Conservation (phyloP, 305 asterid species). For the Fraxinus ornus region DNA sequence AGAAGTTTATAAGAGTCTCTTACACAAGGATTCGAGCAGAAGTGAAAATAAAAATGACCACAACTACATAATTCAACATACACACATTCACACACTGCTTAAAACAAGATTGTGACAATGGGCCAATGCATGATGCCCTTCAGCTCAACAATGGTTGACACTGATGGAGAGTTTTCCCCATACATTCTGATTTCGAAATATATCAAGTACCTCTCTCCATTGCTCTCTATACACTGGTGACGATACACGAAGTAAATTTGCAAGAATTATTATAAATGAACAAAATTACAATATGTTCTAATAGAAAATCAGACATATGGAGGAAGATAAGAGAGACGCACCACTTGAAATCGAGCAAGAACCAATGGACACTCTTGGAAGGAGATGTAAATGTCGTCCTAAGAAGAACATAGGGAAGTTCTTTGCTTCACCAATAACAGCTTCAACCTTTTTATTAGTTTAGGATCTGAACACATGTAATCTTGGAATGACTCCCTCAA, state of each 20-base stretch:
- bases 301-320: background rate
- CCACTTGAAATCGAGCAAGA: background rate
- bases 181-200: background rate
- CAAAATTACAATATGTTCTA: background rate
- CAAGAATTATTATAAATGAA: background rate
- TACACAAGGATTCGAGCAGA: background rate
- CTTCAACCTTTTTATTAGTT: slow-evolving; percentile 64
- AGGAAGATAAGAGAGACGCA: background rate
- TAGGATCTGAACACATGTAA: slow-evolving; percentile 70
- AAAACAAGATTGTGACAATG: slow-evolving; percentile 2
- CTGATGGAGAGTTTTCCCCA: background rate
- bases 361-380: background rate
- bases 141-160: background rate
- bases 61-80: background rate
- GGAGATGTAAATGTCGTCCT: slow-evolving; percentile 21
- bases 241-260: background rate
- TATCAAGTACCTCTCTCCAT: background rate
- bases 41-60: background rate
- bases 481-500: slow-evolving; percentile 72
- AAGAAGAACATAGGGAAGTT: slow-evolving; percentile 63
- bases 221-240: slow-evolving; percentile 2
- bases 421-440: slow-evolving; percentile 70
- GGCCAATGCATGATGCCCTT: background rate
- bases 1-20: background rate
- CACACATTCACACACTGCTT: background rate